phyloP scores from a whole-genome alignment of 345 rosid genomes.

The Aethionema arabicum region DNA sequence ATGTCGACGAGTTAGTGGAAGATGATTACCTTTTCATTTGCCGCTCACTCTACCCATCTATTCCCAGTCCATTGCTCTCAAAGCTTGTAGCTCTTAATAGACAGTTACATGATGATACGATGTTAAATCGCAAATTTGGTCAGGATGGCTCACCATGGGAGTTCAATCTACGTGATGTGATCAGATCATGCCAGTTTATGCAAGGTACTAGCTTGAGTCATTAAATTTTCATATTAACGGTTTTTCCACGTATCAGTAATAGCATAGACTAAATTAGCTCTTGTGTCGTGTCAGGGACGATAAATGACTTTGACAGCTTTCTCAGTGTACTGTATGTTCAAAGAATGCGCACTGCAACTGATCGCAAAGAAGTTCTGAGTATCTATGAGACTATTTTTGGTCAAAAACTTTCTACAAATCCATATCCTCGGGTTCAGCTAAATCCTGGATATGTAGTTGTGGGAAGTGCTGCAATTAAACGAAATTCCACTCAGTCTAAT shows the following conservation, averaged over 20 bases:
- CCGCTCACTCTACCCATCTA: slow-evolving; percentile 70
- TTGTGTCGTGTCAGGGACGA: slow-evolving; percentile 45
- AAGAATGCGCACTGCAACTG: slow-evolving; percentile 90
- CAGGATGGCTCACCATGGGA: slow-evolving; percentile 98
- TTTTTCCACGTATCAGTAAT: slow-evolving; percentile 7
- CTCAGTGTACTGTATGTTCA: slow-evolving; percentile 77
- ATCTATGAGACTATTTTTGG: slow-evolving; percentile 74
- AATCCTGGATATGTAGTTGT: slow-evolving; percentile 55
- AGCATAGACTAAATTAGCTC: slow-evolving; percentile 24
- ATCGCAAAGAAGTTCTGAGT: slow-evolving; percentile 67
- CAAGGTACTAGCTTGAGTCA: slow-evolving; percentile 50
- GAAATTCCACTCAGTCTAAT: slow-evolving; percentile 46
- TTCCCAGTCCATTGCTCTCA: slow-evolving; percentile 61
- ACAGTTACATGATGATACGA: slow-evolving; percentile 72
- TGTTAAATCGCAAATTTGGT: slow-evolving; percentile 67
- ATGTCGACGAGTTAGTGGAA: slow-evolving; percentile 82
- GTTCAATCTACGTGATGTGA: slow-evolving; percentile 92
- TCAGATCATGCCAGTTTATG: slow-evolving; percentile 79
- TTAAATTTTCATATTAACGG: slow-evolving; percentile 5
- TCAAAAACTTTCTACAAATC: slow-evolving; percentile 64
- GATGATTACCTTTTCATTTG: slow-evolving; percentile 82
- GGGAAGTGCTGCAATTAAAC: slow-evolving; percentile 66
- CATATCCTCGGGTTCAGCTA: slow-evolving; percentile 74
- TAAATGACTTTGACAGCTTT: slow-evolving; percentile 51
- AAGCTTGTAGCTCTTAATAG: slow-evolving; percentile 77